Evolutionary conservation across 441 rosid genomes (phyloP), one percentile per base, ranked within the genome.

Genomic region (Corymbia calophylla): DNA sequence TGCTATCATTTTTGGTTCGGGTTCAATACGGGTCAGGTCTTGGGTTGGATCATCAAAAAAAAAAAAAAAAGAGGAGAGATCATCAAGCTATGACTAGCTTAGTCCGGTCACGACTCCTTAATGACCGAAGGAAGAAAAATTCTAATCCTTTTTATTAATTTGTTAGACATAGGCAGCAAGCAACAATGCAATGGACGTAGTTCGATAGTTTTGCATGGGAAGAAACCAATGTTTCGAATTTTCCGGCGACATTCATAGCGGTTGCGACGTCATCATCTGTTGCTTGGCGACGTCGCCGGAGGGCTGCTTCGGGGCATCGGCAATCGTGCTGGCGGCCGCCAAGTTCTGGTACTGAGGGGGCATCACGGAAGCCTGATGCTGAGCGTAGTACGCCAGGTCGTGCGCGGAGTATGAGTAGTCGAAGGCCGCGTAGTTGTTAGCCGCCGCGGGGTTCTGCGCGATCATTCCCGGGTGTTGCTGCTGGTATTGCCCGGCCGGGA

Each of bases 281-380:
- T 91, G 92, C 58, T 93, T 93, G 11, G 87, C 68, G 10, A 87
- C 68, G 13, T 93, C 95, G 4, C 88, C 89, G 17, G 91, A 91
- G 85, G 92, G 88, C 91, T 93, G 96, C 64, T 92, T 94, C 5
- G 96, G 92, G 91, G 94, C 91, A 87, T 95, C 96, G 1, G 94
- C 91, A 54, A 92, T 9, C 15, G 84, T 44, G 94, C 95, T 3
- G 92, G 97, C 94, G 31, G 94, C 92, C 6, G 92, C 95, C 98
- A 95, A 93, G 90, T 94, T 94, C 88, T 93, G 96, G 90, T 94
- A 95, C 87, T 94, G 95, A 18, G 94, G 92, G 53, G 93, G 94
- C 90, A 92, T 60, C 1, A 89, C 93, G 53, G 92, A 84, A 86
- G 90, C 93, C 86, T 94, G 95, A 88, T 88, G 89, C 88, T 93